Base-by-base conservation (phyloP, 306 rosid genomes). In the Lablab purpureus region DNA sequence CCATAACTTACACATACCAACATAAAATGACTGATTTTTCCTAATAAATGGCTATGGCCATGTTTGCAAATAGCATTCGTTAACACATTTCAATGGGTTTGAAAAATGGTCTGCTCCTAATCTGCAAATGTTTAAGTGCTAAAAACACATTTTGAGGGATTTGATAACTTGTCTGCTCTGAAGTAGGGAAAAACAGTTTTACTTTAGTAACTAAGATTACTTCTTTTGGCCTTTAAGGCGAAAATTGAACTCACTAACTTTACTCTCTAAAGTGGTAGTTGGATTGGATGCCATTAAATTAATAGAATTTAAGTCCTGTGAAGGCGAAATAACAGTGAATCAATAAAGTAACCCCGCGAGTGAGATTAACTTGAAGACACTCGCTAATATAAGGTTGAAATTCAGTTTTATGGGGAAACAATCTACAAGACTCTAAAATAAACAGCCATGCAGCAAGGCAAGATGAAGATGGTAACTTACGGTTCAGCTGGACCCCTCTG, bases 401-500 rank as follows among this genome's bases (percentile, higher is more conserved):
- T 27, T 59, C 67, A 27, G 30, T 23, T 23, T 23, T 23, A 58
- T 1, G 9, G 0, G 9, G 1, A 58, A 25, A 12, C 9, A 58
- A 23, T 58, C 10, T 11, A 28, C 13, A 28, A 60, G 6, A 28
- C 9, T 56, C 1, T 23, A 56, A 22, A 22, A 3, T 22, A 22
- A 22, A 22, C 7, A 22, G 4, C 6, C 28, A 10, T 22, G 64
- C 64, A 34, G 3, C 4, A 41, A 41, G 2, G 19, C 36, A 19
- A 45, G 19, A 64, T 4, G 5, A 65, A 15, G 49, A 30, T 18
- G 4, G 11, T 14, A 37, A 52, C 87, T 82, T 54, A 90, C 90
- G 19, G 62, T 82, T 83, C 2, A 85, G 23, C 49, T 83, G 77
- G 36, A 70, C 82, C 2, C 81, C 69, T n/a, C 41, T 76, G 0